Evolutionary conservation across 2,329 filamentous ascomycete genomes (phyloP), one percentile per base, ranked within the genome.

Genomic region (Cytospora piceae): DNA sequence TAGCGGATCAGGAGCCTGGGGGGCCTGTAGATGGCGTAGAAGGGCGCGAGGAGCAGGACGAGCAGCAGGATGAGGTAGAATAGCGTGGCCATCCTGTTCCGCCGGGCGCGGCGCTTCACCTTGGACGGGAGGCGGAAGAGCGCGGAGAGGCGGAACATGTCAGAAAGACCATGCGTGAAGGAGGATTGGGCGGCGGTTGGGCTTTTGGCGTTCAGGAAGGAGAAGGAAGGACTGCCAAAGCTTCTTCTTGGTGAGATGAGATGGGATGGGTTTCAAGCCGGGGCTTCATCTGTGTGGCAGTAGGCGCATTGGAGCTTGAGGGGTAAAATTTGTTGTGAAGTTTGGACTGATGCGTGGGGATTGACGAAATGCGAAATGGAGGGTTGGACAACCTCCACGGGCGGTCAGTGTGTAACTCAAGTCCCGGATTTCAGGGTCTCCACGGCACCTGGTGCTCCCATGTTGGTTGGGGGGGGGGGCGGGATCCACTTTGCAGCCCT

Each of bases 1-100:
- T 90, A 90, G 65, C 81, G 79, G 74, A 96, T 90, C 42, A 96
- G 77, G 55, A 84, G 76, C n/a, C 76, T 77, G 0, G 93, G 93
- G 2, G 93, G 93, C 75, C 92, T 93, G 83, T 96, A 96, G 71
- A 96, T 81, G 69, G 86, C 76, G 79, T 93, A 95, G 69, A 90
- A 78, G 60, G 81, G 78, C 9, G 77, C 62, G 27, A 80, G 24
- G 39, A 79, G 65, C 24, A 77, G 62, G n/a, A 74, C n/a, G 53
- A 76, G 65, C 51, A 75, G 74, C 24, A 80, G 73, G 69, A 78
- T 66, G 62, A 87, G 77, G 31, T 75, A 69, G 65, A 82, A 70
- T 52, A 86, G 79, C 56, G 83, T 86, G 51, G 82, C 79, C 83
- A 87, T 85, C 71, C 85, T 82, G 74, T 83, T 84, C 64, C 85